A percentile compares a stretch with the other conserved stretches of the same genome.
These are phyloP conservation scores for Aspergillus sclerotialis DNA, from an alignment of 2,329 filamentous ascomycete species.

Conservation along the genomic window DNA sequence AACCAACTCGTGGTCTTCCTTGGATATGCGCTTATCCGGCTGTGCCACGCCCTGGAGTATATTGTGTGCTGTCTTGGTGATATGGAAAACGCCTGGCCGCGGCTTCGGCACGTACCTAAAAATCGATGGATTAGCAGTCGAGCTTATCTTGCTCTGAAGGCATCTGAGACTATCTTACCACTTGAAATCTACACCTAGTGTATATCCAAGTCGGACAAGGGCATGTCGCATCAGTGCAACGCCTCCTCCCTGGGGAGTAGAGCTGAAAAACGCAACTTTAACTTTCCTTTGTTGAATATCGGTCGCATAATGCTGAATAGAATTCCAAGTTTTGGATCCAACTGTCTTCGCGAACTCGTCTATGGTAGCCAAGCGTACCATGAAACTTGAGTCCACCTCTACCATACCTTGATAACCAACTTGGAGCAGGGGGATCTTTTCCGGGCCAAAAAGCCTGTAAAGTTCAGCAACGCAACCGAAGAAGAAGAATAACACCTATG, in stretches of 20 bases:
- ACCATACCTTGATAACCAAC: constrained; percentile 63
- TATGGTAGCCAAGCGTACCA: constrained; percentile 52
- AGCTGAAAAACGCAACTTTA: constrained; percentile 71
- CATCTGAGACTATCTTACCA: constrained; percentile 51
- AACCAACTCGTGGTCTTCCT: constrained; percentile 56
- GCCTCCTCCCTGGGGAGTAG: constrained; percentile 74
- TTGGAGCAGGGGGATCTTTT: constrained; percentile 58
- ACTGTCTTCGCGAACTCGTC: constrained; percentile 58
- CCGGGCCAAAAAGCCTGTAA: constrained; percentile 63
- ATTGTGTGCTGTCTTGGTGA: constrained; percentile 84
- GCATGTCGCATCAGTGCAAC: constrained; percentile 78
- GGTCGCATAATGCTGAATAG: constrained; percentile 56
- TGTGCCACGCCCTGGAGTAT: constrained; percentile 73
- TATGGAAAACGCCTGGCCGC: constrained; percentile 69
- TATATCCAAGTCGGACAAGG: constrained; percentile 62
- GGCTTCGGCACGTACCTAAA: constrained; percentile 66
- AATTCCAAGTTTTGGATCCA: constrained; percentile 55
- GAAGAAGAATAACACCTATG: background rate
- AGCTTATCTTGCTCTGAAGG: background rate
- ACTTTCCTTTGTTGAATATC: constrained; percentile 57
- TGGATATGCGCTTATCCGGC: constrained; percentile 56
- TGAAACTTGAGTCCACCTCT: constrained; percentile 62
- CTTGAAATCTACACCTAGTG: constrained; percentile 60
- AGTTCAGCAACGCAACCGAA: constrained; percentile 6
- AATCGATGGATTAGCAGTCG: constrained; percentile 4